Evolutionary conservation across 768 basidiomycete genomes (phyloP), one percentile per base, ranked within the genome.

Genomic region (Tricholoma saponaceum): DNA sequence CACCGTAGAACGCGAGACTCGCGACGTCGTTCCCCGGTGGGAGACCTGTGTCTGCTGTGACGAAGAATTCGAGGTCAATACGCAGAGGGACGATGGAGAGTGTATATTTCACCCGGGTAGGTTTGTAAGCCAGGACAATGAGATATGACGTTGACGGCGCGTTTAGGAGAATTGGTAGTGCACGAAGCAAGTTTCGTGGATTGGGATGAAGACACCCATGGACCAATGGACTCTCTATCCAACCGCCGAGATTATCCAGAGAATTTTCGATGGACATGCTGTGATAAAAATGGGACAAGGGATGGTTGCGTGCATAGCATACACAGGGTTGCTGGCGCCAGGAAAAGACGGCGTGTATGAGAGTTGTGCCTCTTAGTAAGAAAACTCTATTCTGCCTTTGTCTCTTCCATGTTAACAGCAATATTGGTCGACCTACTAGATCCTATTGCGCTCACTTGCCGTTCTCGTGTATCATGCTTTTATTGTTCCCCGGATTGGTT

Each of bases 51-150:
- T 57, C 5, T 77, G 79, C 58, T 84, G 83, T 59, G 67, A 72
- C 18, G 74, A 75, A 53, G 78, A 81, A 51, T 82, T 73, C 59
- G 81, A 83, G 58, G 67, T 71, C 43, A 72, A 72, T 12, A 66
- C 62, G 5, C 59, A 66, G 43, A 68, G 76, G 46, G 73, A 66
- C 18, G 70, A 74, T 4, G 72, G 69, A 3, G 79, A 79, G 57
- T 85, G 83, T 58, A 47, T 58, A 16, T 82, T 79, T 60, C 83
- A 84, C 70, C 75, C 79, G 43, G 82, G 83, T 82, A 54, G 52
- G 76, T 59, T n/a, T 49, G 9, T 28, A 28, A 49, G 25, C 25
- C n/a, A 28, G 2, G 16, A 49, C 26, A 49, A 49, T 10, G 9
- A 23, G 32, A 53, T 22, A 22, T 25, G 25, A 39, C 18, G 47